Base-by-base conservation (phyloP, 2,329 filamentous ascomycete genomes). In the Aspergillus sergii region DNA sequence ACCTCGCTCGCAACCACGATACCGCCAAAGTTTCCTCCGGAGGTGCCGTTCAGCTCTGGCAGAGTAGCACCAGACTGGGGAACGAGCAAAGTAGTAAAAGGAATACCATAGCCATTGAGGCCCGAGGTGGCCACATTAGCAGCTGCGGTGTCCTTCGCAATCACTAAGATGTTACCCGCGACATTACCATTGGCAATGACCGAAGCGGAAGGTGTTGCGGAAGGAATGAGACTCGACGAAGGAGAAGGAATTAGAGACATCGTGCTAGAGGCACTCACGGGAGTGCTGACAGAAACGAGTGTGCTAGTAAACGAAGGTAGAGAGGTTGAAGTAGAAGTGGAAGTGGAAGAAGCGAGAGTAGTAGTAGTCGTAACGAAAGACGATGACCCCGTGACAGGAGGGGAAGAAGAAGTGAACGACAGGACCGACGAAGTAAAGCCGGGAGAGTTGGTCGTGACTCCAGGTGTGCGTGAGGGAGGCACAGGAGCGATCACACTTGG, bases 101-200 rank as follows among this genome's bases (percentile, higher is more conserved):
- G 85, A 65, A 89, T 88, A 36, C 85, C 86, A 68, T 89, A 89
- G 62, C 80, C 86, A 69, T 86, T 83, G 10, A 89, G 80, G 28
- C 86, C 86, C 14, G 82, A 82, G 41, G 80, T 82, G 14, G 83
- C 83, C 32, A 82, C 81, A 21, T 75, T 76, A 10, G 83, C 83
- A 2, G 84, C 80, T 28, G 77, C 75, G 43, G 79, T 67, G 70
- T 88, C 85, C 66, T 81, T 80, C 46, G 85, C 85, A 66, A 89
- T 79, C 56, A 89, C 78, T 51, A 89, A 77, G 61, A 88, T 81
- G 34, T 84, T 87, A 9, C 69, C 70, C 19, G 73, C 68, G 36
- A 76, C 58, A n/a, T 69, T 66, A 10, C 71, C 71, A 23, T 68
- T 58, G 53, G 43, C 66, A 14, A 73, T 58, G 1, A 68, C 59